A percentile compares a stretch with the other conserved stretches of the same genome.
Conservation (phyloP, 2,329 filamentous ascomycete species). For the Ascochyta rabiei region DNA sequence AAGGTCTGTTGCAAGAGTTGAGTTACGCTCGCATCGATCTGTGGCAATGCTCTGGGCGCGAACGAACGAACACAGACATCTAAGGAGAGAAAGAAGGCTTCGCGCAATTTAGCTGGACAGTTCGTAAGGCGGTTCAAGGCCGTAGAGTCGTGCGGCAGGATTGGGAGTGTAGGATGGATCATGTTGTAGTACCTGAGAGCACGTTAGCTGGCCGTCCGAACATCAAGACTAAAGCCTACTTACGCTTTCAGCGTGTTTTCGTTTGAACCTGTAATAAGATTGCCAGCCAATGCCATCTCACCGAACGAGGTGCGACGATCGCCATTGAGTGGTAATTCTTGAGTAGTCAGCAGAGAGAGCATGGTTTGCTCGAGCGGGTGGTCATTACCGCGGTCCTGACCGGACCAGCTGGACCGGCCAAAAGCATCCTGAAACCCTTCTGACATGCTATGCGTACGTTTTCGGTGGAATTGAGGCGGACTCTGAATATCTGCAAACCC, state of each 20-base stretch:
- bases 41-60: slow-evolving; percentile 35
- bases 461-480: slow-evolving; percentile 41
- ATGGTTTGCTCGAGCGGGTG: slow-evolving; percentile 24
- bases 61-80: slow-evolving; percentile 44
- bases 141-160: slow-evolving; percentile 41
- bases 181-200: slow-evolving; percentile 41
- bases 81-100: slow-evolving; percentile 44
- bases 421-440: slow-evolving; percentile 44
- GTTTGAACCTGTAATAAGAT: slow-evolving; percentile 43
- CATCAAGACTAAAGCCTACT: neutral
- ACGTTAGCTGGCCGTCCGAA: slow-evolving; percentile 18
- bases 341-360: slow-evolving; percentile 31
- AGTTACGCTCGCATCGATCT: slow-evolving; percentile 31
- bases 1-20: slow-evolving; percentile 40
- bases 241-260: slow-evolving; percentile 45
- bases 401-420: slow-evolving; percentile 41
- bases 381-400: slow-evolving; percentile 43
- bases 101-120: slow-evolving; percentile 43
- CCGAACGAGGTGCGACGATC: slow-evolving; percentile 44
- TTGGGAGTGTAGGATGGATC: slow-evolving; percentile 44
- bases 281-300: slow-evolving; percentile 43
- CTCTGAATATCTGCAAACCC: slow-evolving; percentile 38
- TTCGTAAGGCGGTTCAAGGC: slow-evolving; percentile 43
- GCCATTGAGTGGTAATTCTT: slow-evolving; percentile 42
- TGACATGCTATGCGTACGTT: slow-evolving; percentile 49